phyloP scores from a whole-genome alignment of 2,329 filamentous ascomycete genomes.

The Zymoseptoria crescenta region DNA sequence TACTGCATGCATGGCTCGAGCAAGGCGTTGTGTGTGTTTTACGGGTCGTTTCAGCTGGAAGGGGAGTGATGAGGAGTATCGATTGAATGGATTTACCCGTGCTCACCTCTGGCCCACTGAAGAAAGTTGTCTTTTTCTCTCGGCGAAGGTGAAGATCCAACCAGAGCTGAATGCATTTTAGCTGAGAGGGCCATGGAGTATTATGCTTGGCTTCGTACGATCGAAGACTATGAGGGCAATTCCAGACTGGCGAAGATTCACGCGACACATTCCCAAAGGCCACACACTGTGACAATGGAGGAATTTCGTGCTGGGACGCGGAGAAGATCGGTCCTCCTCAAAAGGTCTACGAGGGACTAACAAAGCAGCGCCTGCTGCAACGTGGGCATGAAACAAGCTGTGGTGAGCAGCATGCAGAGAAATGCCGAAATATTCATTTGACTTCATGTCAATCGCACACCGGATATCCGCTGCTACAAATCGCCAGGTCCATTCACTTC shows the following conservation, averaged over 20 bases:
- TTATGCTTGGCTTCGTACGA: too few relatives aligned
- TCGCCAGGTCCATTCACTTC: not conserved
- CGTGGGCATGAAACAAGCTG: too few relatives aligned
- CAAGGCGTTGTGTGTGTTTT: constrained; percentile 60
- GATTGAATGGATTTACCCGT: not conserved
- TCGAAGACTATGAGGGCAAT: not conserved
- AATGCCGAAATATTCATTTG: not conserved
- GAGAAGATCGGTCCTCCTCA: too few relatives aligned
- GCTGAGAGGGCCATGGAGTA: too few relatives aligned
- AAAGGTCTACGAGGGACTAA: too few relatives aligned
- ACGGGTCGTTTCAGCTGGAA: constrained; percentile 42
- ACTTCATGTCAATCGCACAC: not conserved
- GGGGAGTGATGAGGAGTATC: not conserved
- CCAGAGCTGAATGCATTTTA: too few relatives aligned
- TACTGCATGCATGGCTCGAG: constrained; percentile 88
- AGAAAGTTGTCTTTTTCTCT: too few relatives aligned
- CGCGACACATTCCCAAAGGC: not conserved
- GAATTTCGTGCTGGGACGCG: too few relatives aligned
- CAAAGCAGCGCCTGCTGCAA: too few relatives aligned
- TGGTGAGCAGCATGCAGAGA: not conserved
- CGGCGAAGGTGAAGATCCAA: not conserved
- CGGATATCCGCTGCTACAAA: not conserved
- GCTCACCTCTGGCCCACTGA: not conserved
- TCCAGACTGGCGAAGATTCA: not conserved
- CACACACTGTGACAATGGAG: not conserved